Base-by-base conservation (phyloP, 352 stramenopile species). In the Phytophthora podocarpi region DNA sequence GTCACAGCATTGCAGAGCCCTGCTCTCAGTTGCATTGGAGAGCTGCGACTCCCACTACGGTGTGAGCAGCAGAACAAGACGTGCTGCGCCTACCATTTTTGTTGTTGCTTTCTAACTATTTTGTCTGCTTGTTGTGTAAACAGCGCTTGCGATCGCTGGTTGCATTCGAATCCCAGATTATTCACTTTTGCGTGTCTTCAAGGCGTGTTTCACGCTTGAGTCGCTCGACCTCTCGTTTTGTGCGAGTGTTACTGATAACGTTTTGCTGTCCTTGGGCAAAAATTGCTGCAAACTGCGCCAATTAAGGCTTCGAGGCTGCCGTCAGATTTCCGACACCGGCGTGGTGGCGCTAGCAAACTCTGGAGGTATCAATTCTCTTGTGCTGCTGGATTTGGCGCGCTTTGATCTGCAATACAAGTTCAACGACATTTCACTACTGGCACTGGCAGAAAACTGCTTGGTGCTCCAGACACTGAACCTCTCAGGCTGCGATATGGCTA, bases 401-500 rank as follows among this genome's bases (percentile, higher is more conserved):
- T 96, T 78, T 35, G 91, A 97, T 43, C 75, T 98, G 39, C 74
- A 82, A 27, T 97, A 97, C 73, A 93, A 96, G 63, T 77, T 98
- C 42, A 97, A 90, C 32, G 95, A 98, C 64, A 87, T 98, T 26
- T 79, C 85, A 7, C 62, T 98, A 9, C 63, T 98, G 24, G 74
- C 91, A 10, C 65, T 98, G 37, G 78, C 68, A 1, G 74, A 91
- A n/a, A 76, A 79, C 18, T 91, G 75, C 12, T 41, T 55, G 13
- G 47, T 82, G 18, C 70, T 93, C 2, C 68, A 89, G 28, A 80
- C 58, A 7, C 48, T 90, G 2, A 63, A 76, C 16, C 59, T 98
- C 2, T 60, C 76, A n/a, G 93, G 95, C 15, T 98, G 93, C 50
- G 84, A 96, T 34, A 84, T 92, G 65, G 63, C 98, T 40, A 96